Evolutionary conservation across 1,284 basidiomycete genomes (phyloP), one percentile per base, ranked within the genome.

Genomic region (Schizopora paradoxa): DNA sequence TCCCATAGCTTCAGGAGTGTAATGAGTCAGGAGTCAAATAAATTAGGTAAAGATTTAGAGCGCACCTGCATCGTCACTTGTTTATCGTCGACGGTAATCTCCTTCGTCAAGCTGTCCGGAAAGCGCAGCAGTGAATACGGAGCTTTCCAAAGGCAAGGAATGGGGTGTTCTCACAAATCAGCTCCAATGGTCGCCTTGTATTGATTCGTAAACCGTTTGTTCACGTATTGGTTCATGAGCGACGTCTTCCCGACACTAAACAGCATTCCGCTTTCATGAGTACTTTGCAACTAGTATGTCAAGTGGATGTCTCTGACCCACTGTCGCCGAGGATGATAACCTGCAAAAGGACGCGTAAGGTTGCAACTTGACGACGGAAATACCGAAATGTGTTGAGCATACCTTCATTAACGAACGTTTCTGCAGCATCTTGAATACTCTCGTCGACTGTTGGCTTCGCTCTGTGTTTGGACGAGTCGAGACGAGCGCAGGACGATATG

Each of bases 141-240:
- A 22, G 32, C 33, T n/a, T n/a, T n/a, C n/a, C 16, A 14, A 10
- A 14, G 26, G 11, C 29, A 36, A 41, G 31, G 28, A 14, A 27
- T 27, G 42, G 43, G 23, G 22, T 16, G 45, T 52, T 74, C 86
- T 56, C 66, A 89, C 87, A 91, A 91, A 72, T 91, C 88, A 51
- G 85, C 83, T 56, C 90, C 91, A 63, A 95, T 94, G 52, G 92
- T 96, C 8, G 93, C 94, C 74, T 99, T 99, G 80, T 99, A 99
- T 68, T 98, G 95, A 67, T 95, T 97, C 61, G 90, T 95, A 72
- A 99, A 99, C 55, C 96, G 87, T 71, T 98, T 99, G 83, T 99
- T 99, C 60, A 99, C 96, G 74, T 98, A 99, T 74, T 99, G 96
- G 75, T 98, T 99, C 96, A 99, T 99, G 59, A 99, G 82, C 33